Evolutionary conservation across 1,284 basidiomycete species (phyloP), one percentile per base, ranked within the genome.

Genomic region (Ustilago lituana): DNA sequence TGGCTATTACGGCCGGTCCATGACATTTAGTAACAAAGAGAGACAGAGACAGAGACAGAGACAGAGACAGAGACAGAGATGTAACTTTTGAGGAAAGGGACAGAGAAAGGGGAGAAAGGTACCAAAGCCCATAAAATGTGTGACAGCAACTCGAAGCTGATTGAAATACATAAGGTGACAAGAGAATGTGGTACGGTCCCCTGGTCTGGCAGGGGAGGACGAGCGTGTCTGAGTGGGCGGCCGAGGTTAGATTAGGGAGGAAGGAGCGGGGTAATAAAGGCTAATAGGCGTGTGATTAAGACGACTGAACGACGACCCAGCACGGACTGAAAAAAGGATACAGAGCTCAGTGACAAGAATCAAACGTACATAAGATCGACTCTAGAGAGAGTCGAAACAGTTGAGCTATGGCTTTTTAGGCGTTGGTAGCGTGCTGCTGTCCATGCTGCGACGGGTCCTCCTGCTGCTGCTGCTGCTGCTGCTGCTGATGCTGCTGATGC

Each of bases 121-220:
- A 32, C 33, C 20, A 48, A 43, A 31, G 47, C 43, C 38, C 35
- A 50, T 36, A 29, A 45, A 33, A 39, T 19, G 31, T 32, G 35
- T 24, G 44, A 29, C 12, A 20, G 51, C 31, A 15, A 38, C n/a
- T n/a, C n/a, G n/a, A n/a, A n/a, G n/a, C n/a, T n/a, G 20, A 40
- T 31, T 40, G 50, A 22, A 31, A 48, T 47, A 52, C 49, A 54
- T 43, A 24, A 37, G 43, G 38, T 46, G 48, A 55, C 52, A 37
- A 43, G 44, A 27, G 31, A 38, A n/a, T 23, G 29, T 17, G 43
- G 23, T 20, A 26, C 17, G 43, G 43, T 49, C 20, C 36, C 37
- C n/a, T n/a, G n/a, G n/a, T n/a, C n/a, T n/a, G n/a, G n/a, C n/a
- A n/a, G n/a, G n/a, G n/a, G n/a, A n/a, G n/a, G n/a, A n/a, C n/a